A percentile compares a stretch with the other conserved stretches of the same genome.
Evolutionary conservation across 345 rosid species (phyloP).

Genomic region (Euphorbia lathyris): DNA sequence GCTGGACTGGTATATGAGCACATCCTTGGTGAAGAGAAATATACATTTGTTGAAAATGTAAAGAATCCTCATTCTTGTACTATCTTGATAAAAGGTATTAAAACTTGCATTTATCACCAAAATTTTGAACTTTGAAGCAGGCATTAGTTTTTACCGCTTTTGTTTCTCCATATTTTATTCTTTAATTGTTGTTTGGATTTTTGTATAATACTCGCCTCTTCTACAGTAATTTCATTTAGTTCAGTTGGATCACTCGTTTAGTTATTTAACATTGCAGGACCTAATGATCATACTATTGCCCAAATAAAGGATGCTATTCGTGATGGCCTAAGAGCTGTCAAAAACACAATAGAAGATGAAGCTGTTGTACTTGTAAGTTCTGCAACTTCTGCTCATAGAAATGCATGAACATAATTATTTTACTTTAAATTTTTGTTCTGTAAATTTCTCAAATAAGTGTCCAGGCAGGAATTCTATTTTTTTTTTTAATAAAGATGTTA

Average conservation of each 20-base stretch:
- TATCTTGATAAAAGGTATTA: slow-evolving; percentile 83
- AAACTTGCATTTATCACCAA: neutral
- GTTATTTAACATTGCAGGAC: slow-evolving; percentile 49
- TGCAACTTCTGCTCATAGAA: slow-evolving; percentile 16
- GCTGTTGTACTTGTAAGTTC: slow-evolving; percentile 71
- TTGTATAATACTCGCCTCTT: neutral
- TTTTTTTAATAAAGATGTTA: neutral
- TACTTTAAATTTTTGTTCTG: neutral
- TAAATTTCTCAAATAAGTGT: neutral
- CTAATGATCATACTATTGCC: slow-evolving; percentile 95
- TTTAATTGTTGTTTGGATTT: neutral
- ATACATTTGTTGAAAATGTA: slow-evolving; percentile 94
- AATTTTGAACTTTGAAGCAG: neutral
- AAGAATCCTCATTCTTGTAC: slow-evolving; percentile 91
- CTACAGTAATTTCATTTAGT: neutral
- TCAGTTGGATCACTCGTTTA: neutral
- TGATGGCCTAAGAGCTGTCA: slow-evolving; percentile 93
- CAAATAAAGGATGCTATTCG: slow-evolving; percentile 98
- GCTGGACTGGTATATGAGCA: slow-evolving; percentile 98
- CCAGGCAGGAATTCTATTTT: neutral
- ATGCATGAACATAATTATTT: neutral
- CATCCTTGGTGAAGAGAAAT: slow-evolving; percentile 89
- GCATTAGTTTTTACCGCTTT: neutral
- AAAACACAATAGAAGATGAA: slow-evolving; percentile 94
- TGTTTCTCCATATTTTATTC: neutral